Evolutionary conservation across 1,139 yeast species (phyloP), one percentile per base, ranked within the genome.

Genomic region (Diutina mesorugosa): DNA sequence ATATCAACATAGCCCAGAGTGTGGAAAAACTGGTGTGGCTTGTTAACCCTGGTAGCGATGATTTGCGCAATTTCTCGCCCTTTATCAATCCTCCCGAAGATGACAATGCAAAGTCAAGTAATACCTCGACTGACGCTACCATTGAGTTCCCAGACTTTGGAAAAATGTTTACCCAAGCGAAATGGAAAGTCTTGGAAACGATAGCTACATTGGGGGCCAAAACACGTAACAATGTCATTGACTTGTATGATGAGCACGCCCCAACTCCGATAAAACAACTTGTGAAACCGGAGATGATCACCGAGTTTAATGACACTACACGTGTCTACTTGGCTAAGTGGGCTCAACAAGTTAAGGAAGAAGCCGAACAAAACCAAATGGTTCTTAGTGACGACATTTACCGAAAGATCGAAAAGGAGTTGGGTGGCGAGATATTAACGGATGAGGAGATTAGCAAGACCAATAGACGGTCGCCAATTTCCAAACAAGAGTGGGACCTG

Each of bases 331-430:
- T 93, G 59, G 98, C 99, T 5, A 90, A 90, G 72, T 93, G 99
- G 99, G 98, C 99, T 0, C 80, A 90, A 64, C 90, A 90, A 48
- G 95, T 93, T 30, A 95, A 93, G 63, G 95, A 90, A 64, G 96
- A 93, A 66, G 95, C 97, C 1, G 95, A 89, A 64, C 80, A 79
- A 61, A 81, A 87, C 55, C 84, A 87, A 59, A 74, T 78, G 54
- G 74, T 76, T 62, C 80, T 80, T 60, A 79, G 83, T 61, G 48
- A 45, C 30, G 55, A 52, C 9, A 78, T 85, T 58, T 78, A 83
- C 60, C 76, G 76, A 48, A 70, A 84, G 54, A 73, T 88, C 53
- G 81, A 81, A 55, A 79, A 80, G 56, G 96, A 90, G 64, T 75
- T 91, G 57, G 95, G 93, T 62, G 63, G 59, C 18, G 50, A 60